Conservation (phyloP, 1,139 yeast genomes). For the Yamadazyma sp. region DNA sequence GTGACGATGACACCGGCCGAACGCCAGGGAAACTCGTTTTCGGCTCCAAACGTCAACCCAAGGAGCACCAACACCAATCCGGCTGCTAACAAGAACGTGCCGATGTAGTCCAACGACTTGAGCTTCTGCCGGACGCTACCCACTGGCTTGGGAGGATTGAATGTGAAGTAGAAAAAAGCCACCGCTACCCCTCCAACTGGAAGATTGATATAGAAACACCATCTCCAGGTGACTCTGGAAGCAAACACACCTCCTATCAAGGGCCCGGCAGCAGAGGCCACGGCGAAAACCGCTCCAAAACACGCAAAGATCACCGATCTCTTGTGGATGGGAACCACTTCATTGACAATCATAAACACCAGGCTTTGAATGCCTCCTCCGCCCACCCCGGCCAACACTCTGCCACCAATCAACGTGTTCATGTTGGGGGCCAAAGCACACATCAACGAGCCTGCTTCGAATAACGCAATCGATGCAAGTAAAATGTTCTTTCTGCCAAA, state of each 20-base stretch:
- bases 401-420: slow-evolving; percentile 37
- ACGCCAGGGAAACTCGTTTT: slow-evolving; percentile 49
- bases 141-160: slow-evolving; percentile 31
- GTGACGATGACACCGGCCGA: slow-evolving; percentile 48
- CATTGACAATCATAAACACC: slow-evolving; percentile 26
- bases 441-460: slow-evolving; percentile 38
- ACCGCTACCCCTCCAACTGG: slow-evolving; percentile 37
- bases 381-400: slow-evolving; percentile 35
- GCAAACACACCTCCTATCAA: slow-evolving; percentile 54
- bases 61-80: slow-evolving; percentile 44
- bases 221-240: slow-evolving; percentile 55
- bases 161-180: slow-evolving; percentile 23
- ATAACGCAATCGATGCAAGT: slow-evolving; percentile 31
- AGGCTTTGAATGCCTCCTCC: slow-evolving; percentile 32
- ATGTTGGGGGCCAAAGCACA: slow-evolving; percentile 34
- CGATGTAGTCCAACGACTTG: slow-evolving; percentile 48
- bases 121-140: slow-evolving; percentile 27
- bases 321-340: slow-evolving; percentile 27
- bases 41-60: slow-evolving; percentile 39
- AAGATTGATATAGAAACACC: slow-evolving; percentile 66
- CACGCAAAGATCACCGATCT: slow-evolving; percentile 34
- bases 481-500: slow-evolving; percentile 45
- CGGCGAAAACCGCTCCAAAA: slow-evolving; percentile 35
- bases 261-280: slow-evolving; percentile 58
- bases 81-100: slow-evolving; percentile 44